Evolutionary conservation across 441 rosid species (phyloP).

Genomic region (Erodium moschatum): DNA sequence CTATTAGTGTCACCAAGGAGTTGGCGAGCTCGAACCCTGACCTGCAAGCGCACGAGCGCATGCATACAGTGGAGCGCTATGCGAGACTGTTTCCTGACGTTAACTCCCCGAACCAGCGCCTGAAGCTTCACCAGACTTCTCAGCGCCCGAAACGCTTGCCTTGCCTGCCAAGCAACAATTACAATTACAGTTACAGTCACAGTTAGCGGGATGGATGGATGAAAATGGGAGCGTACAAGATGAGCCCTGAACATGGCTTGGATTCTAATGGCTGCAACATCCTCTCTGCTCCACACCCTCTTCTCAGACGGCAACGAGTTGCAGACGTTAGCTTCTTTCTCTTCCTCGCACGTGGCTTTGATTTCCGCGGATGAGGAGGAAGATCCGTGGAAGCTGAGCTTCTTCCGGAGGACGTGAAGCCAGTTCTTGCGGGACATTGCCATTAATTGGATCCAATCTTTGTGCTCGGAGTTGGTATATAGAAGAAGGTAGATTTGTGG

Average conservation of each 20-base stretch:
- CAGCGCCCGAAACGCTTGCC: constrained; percentile 56
- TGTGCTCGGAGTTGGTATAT: too few relatives aligned
- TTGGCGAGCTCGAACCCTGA: constrained; percentile 61
- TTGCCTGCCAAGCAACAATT: constrained; percentile 43
- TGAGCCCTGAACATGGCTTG: constrained; percentile 75
- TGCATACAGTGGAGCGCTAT: constrained; percentile 68
- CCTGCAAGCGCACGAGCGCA: constrained; percentile 65
- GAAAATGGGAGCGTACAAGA: constrained; percentile 36
- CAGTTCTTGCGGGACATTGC: neutral
- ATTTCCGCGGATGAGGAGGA: too few relatives aligned
- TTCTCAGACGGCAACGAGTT: too few relatives aligned
- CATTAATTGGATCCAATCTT: neutral
- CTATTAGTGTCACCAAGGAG: constrained; percentile 31
- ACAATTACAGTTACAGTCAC: too few relatives aligned
- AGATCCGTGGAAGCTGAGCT: neutral
- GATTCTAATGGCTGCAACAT: constrained; percentile 54
- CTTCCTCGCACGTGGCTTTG: constrained; percentile 1
- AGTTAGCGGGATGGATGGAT: neutral
- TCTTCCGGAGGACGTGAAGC: neutral
- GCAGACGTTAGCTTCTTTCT: constrained; percentile 15
- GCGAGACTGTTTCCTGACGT: constrained; percentile 48
- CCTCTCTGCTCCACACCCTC: constrained; percentile 23
- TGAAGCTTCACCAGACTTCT: constrained; percentile 71
- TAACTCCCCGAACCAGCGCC: constrained; percentile 55
- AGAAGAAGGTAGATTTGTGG: too few relatives aligned